A percentile compares a stretch with the other conserved stretches of the same genome.
Evolutionary conservation across 768 basidiomycete species (phyloP).

Genomic region (Baorangia bicolor): DNA sequence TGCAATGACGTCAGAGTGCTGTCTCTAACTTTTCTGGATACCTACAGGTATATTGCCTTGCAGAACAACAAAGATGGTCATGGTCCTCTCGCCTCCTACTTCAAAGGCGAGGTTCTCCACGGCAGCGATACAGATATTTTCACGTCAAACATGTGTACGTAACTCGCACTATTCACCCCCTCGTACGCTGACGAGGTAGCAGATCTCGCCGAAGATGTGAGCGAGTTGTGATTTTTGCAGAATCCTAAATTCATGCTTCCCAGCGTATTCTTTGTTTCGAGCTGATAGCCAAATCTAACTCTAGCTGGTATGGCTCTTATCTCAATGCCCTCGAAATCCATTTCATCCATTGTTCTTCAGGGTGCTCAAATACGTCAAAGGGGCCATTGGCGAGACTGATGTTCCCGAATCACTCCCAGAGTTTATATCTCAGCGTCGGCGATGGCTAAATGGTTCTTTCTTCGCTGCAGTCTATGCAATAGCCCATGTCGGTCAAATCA

Average conservation of each 20-base stretch:
- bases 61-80: conserved; percentile 79
- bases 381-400: conserved; percentile 90
- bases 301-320: conserved; percentile 57
- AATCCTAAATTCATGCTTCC: conserved; percentile 11
- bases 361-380: conserved; percentile 96
- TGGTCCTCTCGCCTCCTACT: conserved; percentile 93
- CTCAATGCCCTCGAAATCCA: background rate
- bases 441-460: conserved; percentile 92
- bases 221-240: conserved; percentile 17
- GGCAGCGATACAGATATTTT: conserved; percentile 89
- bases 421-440: conserved; percentile 88
- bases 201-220: conserved; percentile 90
- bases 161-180: background rate
- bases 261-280: conserved; percentile 85
- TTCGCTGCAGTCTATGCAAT: conserved; percentile 94
- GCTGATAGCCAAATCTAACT: conserved; percentile 73
- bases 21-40: conserved; percentile 1
- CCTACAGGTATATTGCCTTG: conserved; percentile 72
- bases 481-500: conserved; percentile 55
- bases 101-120: conserved; percentile 89
- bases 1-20: background rate
- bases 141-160: conserved; percentile 93
- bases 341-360: conserved; percentile 41
- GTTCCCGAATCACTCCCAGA: conserved; percentile 92
- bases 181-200: conserved; percentile 11